Evolutionary conservation across 1,284 basidiomycete genomes (phyloP), one percentile per base, ranked within the genome.

Genomic region (Coriolopsis trogii): DNA sequence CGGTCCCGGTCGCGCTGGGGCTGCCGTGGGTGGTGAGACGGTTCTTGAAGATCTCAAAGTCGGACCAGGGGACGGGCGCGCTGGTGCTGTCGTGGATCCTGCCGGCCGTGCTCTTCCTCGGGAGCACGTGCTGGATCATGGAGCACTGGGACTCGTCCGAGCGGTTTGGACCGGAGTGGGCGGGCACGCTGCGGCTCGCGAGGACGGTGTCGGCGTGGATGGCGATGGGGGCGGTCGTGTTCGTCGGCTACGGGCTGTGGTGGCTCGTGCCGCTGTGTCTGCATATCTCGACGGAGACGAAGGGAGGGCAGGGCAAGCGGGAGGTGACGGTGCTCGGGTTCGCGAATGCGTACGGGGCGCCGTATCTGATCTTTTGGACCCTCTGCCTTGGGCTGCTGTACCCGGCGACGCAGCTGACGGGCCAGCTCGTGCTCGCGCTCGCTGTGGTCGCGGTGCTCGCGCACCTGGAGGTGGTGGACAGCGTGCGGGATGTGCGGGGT

Each of bases 301-400:
- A 50, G 10, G 40, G 38, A 18, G 48, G 53, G 49, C 59, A 59
- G 49, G 63, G 52, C 45, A 77, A 72, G 49, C 67, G 66, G 10
- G 73, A 81, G 61, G 81, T 94, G 43, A 81, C 80, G 16, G 80
- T 98, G 0, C 72, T 94, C 1, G 95, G 96, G 0, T 97, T 91
- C 64, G 90, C 91, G 0, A 98, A 99, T 68, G 84, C 90, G 0
- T 93, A 89, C 61, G 97, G 95, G 3, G 85, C 93, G 16, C 85
- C 89, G 0, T 97, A 94, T 68, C 71, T 95, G 46, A 73, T 98
- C 39, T 90, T 97, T 64, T 85, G 89, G 76, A 76, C 81, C 16
- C 76, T 90, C 24, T 71, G 79, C 34, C 81, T 95, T 43, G 74
- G 78, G 12, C 49, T 89, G 21, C 73, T 87, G 9, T 94, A 87